Base-by-base conservation (phyloP, 257 asterid species). In the Echium plantagineum region DNA sequence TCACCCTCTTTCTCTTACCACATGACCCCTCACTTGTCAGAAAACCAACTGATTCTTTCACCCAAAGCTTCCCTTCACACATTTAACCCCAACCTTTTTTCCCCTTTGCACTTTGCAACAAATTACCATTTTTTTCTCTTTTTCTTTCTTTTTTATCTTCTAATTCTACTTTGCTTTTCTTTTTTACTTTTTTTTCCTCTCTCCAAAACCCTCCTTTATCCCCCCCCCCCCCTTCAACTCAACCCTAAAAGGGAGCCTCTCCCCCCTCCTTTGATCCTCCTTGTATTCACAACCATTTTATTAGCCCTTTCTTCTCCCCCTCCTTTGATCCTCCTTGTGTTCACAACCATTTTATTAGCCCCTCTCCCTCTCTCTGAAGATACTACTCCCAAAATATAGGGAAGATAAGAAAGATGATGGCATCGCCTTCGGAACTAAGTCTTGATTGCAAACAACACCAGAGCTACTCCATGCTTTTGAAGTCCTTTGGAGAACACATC, bases 371-470 rank as follows among this genome's bases (percentile, higher is more conserved):
- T 55, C 55, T 64, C 59, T 42, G 17, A 42, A 28, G 32, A 57
- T 31, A 47, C 19, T 22, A n/a, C 63, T 46, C 57, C n/a, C n/a
- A n/a, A n/a, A n/a, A n/a, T n/a, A n/a, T n/a, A n/a, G n/a, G n/a
- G n/a, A n/a, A n/a, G n/a, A n/a, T n/a, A n/a, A n/a, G n/a, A n/a
- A n/a, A n/a, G n/a, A n/a, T n/a, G n/a, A 90, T 83, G 91, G 66
- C 83, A 20, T 74, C 96, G 15, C 80, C 94, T 10, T 74, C 93
- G 2, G 94, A 87, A 54, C 80, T 90, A 30, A 78, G 74, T 84
- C 89, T 85, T 61, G 91, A 87, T 13, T 81, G 74, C 86, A 87
- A 87, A 71, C 46, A 35, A 35, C 87, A 96, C 46, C 88, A 80
- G 30, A 81, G 71, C 66, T 77, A 81, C 17, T 78, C 95, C 75